Conservation (phyloP, 768 basidiomycete genomes). For the Mycena chlorophos region DNA sequence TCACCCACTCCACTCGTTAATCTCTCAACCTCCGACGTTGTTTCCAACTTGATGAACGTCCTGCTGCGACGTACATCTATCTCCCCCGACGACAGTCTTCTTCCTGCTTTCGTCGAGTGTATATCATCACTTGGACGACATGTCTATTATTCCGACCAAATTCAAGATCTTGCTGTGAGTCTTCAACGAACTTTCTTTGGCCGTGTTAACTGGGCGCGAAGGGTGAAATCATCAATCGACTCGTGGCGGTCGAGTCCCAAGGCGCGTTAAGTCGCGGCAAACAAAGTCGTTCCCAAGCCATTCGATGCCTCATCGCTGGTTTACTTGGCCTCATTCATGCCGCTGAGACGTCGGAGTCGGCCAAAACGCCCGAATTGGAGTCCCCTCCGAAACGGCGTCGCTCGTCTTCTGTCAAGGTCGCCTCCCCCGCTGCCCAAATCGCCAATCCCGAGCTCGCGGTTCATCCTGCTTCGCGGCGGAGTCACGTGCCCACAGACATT, state of each 20-base stretch:
- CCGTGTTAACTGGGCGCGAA: constrained; percentile 21
- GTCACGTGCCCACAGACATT: constrained; percentile 72
- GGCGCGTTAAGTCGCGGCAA: constrained; percentile 48
- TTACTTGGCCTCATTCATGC: constrained; percentile 69
- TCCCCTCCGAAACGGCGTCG: constrained; percentile 27
- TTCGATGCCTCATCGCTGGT: constrained; percentile 69
- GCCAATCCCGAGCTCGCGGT: constrained; percentile 31
- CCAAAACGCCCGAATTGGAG: constrained; percentile 21
- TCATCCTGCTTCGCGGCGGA: constrained; percentile 49
- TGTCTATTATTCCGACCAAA: constrained; percentile 95
- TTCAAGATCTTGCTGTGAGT: constrained; percentile 79
- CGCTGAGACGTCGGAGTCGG: constrained; percentile 50
- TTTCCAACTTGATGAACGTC: constrained; percentile 73
- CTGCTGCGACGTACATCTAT: constrained; percentile 69
- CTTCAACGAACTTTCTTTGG: neutral
- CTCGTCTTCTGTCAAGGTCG: constrained; percentile 21
- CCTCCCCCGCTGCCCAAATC: constrained; percentile 28
- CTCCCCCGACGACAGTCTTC: constrained; percentile 60
- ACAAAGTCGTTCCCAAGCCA: constrained; percentile 57
- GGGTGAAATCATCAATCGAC: constrained; percentile 77
- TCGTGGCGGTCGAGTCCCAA: constrained; percentile 69
- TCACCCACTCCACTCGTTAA: constrained; percentile 83
- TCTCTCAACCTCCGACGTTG: constrained; percentile 85
- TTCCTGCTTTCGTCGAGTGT: constrained; percentile 70
- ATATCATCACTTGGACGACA: constrained; percentile 86